Evolutionary conservation across 177 flowering plant genomes (phyloP).

Genomic region (Telopea speciosissima): DNA sequence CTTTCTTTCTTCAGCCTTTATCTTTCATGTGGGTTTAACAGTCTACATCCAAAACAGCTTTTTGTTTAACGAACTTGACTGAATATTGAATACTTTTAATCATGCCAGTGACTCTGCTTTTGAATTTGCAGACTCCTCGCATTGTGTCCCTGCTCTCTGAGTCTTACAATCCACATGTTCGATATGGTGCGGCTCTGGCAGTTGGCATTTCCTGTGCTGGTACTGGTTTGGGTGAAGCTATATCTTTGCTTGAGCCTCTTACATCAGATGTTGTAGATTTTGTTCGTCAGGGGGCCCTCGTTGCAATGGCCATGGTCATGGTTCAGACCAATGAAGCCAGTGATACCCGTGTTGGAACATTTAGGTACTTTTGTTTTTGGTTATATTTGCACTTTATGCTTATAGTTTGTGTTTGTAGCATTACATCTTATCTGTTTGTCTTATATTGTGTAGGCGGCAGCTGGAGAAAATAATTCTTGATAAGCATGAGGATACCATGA

Average conservation of each 20-base stretch:
- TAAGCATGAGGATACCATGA: constrained; percentile 99
- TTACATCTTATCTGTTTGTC: not conserved
- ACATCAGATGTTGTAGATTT: constrained; percentile 99
- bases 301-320: constrained; percentile 99
- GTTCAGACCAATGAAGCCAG: constrained; percentile 91
- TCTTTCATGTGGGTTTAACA: not conserved
- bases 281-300: constrained; percentile 99
- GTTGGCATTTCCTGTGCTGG: constrained; percentile 99
- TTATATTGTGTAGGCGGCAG: constrained; percentile 54
- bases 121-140: constrained; percentile 76
- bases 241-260: constrained; percentile 92
- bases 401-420: not conserved
- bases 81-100: not conserved
- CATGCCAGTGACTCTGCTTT: not conserved
- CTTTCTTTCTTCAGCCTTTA: not conserved
- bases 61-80: not conserved
- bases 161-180: constrained; percentile 98
- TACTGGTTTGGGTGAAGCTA: constrained; percentile 96
- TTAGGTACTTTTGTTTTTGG: constrained; percentile 46
- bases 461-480: constrained; percentile 95
- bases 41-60: not conserved
- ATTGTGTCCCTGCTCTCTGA: constrained; percentile 93
- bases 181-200: constrained; percentile 98
- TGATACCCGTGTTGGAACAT: constrained; percentile 95
- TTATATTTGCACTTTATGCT: not conserved